Percentiles rank a stretch among this genome's conserved stretches.
phyloP scores from a whole-genome alignment of 1,284 basidiomycete species.

The Exobasidium rhododendri region DNA sequence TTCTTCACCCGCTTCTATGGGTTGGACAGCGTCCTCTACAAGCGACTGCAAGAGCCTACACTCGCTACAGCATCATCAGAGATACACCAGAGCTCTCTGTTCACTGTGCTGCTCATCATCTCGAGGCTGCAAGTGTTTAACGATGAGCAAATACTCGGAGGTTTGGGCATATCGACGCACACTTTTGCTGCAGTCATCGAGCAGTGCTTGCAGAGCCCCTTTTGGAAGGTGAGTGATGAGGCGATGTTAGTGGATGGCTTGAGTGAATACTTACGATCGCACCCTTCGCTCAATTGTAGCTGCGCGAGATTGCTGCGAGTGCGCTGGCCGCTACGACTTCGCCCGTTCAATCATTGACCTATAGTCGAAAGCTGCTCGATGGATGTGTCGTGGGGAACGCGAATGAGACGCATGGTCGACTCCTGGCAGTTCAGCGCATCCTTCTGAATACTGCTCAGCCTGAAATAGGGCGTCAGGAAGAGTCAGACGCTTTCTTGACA shows the following conservation, averaged over 20 bases:
- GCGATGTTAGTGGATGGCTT: background rate
- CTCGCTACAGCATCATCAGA: background rate
- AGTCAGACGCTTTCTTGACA: background rate
- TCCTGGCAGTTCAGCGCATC: slow-evolving; percentile 19
- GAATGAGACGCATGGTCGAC: slow-evolving; percentile 36
- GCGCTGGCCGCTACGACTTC: background rate
- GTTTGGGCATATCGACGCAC: slow-evolving; percentile 14
- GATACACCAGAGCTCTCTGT: slow-evolving; percentile 20
- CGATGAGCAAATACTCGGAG: slow-evolving; percentile 15
- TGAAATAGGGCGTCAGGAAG: background rate
- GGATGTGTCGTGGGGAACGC: slow-evolving; percentile 21
- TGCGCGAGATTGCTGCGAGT: slow-evolving; percentile 11
- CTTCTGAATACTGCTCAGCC: background rate
- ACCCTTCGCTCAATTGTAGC: slow-evolving; percentile 1
- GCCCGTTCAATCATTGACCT: background rate
- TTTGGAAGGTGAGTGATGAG: slow-evolving; percentile 35
- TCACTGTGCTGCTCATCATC: slow-evolving; percentile 44
- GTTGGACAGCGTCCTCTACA: slow-evolving; percentile 15
- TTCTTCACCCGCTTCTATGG: slow-evolving; percentile 33
- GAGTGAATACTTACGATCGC: background rate
- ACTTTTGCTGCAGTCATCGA: slow-evolving; percentile 15
- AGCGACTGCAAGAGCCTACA: slow-evolving; percentile 3
- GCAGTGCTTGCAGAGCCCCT: slow-evolving; percentile 29
- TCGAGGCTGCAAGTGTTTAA: slow-evolving; percentile 27
- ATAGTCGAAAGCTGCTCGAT: background rate